phyloP scores from a whole-genome alignment of 2,329 filamentous ascomycete species.

The Diaporthe sp. region DNA sequence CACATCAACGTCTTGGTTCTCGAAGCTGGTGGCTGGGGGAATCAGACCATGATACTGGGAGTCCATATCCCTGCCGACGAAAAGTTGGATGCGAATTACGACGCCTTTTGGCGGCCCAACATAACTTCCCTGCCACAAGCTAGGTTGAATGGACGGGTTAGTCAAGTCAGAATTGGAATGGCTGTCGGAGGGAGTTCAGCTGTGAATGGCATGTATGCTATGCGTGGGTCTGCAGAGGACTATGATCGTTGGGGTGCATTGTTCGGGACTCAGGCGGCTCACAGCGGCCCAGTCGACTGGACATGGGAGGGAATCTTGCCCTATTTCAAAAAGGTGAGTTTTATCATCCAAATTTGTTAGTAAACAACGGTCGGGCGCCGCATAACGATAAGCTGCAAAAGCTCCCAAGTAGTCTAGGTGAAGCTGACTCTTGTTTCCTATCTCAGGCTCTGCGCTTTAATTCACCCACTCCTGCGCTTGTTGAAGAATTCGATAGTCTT shows the following conservation, averaged over 20 bases:
- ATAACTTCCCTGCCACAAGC: slow-evolving; percentile 46
- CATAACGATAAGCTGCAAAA: neutral
- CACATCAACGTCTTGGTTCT: slow-evolving; percentile 43
- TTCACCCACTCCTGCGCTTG: slow-evolving; percentile 45
- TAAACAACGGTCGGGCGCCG: too few species aligned
- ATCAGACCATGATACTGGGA: too few species aligned
- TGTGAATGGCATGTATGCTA: slow-evolving; percentile 53
- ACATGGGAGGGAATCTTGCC: slow-evolving; percentile 49
- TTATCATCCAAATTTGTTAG: too few species aligned
- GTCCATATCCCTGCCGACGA: slow-evolving; percentile 1
- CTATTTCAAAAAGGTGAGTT: slow-evolving; percentile 51
- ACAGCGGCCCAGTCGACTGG: slow-evolving; percentile 45
- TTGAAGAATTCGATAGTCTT: slow-evolving; percentile 47
- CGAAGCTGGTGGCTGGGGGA: slow-evolving; percentile 41
- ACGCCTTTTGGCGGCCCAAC: neutral
- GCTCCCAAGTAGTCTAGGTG: too few species aligned
- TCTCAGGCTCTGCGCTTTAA: slow-evolving; percentile 40
- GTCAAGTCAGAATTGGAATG: slow-evolving; percentile 44
- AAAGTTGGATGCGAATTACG: too few species aligned
- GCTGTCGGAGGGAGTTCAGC: slow-evolving; percentile 54
- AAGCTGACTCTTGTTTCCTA: neutral
- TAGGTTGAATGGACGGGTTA: slow-evolving; percentile 45
- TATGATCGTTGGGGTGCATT: slow-evolving; percentile 53
- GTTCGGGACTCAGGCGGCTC: slow-evolving; percentile 41
- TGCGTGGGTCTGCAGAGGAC: slow-evolving; percentile 50